Conservation (phyloP, 192 early-diverging fungal genomes). For the Coemansia sp. region DNA sequence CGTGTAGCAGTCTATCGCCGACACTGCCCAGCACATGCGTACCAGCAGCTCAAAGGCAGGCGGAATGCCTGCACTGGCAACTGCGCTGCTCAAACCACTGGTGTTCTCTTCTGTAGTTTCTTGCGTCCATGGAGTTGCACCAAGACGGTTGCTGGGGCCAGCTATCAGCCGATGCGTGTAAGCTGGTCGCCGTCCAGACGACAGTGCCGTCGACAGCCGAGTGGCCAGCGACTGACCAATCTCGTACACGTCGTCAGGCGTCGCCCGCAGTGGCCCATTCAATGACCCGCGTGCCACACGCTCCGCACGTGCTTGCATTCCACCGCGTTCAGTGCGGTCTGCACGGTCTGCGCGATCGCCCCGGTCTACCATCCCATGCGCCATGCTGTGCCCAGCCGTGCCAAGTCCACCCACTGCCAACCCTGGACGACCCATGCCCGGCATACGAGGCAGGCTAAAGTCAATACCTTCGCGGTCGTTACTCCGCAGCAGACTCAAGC, state of each 20-base stretch:
- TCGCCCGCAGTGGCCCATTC: conserved; percentile 19
- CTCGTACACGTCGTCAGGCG: conserved; percentile 44
- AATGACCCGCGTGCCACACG: conserved; percentile 37
- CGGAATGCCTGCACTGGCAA: conserved; percentile 19
- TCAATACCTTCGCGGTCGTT: conserved; percentile 1
- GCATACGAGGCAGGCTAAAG: conserved; percentile 26
- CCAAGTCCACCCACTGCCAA: conserved; percentile 20
- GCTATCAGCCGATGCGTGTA: conserved; percentile 29
- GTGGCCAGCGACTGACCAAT: conserved; percentile 37
- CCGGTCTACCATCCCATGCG: conserved; percentile 37
- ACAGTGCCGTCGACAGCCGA: conserved; percentile 30
- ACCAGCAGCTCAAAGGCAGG: conserved; percentile 35
- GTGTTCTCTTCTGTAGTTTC: background rate
- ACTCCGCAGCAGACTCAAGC: background rate
- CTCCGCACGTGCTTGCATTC: conserved; percentile 43
- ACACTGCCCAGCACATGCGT: conserved; percentile 27
- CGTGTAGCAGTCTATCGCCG: conserved; percentile 68
- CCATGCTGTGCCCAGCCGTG: conserved; percentile 31
- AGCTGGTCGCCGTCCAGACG: conserved; percentile 41
- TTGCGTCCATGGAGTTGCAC: conserved; percentile 13
- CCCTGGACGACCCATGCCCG: conserved; percentile 22
- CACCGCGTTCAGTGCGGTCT: conserved; percentile 20
- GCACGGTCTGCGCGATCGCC: conserved; percentile 6
- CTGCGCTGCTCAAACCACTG: conserved; percentile 3
- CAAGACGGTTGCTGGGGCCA: conserved; percentile 21